Base-by-base conservation (phyloP, 2,329 filamentous ascomycete genomes). In the Phaeoacremonium minimum region DNA sequence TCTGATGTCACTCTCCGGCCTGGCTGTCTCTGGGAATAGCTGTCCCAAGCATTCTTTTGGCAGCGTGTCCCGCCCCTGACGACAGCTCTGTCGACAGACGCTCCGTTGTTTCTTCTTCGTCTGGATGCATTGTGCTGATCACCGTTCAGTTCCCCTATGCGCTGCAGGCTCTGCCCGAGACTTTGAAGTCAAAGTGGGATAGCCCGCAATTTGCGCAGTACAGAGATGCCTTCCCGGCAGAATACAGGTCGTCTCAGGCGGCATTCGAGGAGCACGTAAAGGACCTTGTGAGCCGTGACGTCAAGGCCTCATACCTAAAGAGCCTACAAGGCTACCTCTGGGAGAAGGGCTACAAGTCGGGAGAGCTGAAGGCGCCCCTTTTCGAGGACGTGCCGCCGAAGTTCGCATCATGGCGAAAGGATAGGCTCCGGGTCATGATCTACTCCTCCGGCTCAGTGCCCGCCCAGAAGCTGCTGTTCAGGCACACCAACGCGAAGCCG, bases 391-490 rank as follows among this genome's bases (percentile, higher is more conserved):
- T 91, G 14, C 66, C 76, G n/a, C 71, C 77, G 7, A 73, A 73
- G 44, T 66, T 89, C 44, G 60, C 66, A 36, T 49, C 63, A 30
- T 89, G 85, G 77, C 68, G 73, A 37, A 55, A 60, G 13, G 58
- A 66, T 18, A 73, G 72, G 17, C 65, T 77, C 43, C 67, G 67
- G 41, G 71, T 90, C 45, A 77, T 85, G 49, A 90, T 93, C 53
- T 93, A 90, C 64, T 89, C 84, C 4, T 89, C 84, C 11, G 87
- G 87, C 19, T 89, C 84, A 15, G 83, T 91, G 6, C 73, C 82
- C 15, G 87, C 87, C 12, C 87, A 93, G 68, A 87, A 88, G 62
- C 67, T 91, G 43, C 73, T 91, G 44, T 91, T 91, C 60, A 69
- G 72, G 42, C 78, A 89, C 53, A 81, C 77, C 29, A 66, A 75